Conservation (phyloP, 352 stramenopile species). For the Peronospora destructor region DNA sequence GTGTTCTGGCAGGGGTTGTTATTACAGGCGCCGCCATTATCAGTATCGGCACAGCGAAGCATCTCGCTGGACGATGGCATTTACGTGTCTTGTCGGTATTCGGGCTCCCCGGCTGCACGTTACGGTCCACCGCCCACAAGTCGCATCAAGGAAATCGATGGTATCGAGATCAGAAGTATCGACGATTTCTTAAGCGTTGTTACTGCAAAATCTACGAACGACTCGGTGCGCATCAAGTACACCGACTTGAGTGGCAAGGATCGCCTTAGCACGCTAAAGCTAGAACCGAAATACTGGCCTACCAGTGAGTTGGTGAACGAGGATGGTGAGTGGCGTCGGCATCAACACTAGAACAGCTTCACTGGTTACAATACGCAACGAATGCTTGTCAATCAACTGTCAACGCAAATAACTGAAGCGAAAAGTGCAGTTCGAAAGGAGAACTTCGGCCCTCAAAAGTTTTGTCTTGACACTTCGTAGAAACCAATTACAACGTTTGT, state of each 20-base stretch:
- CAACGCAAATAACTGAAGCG: neutral
- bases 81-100: constrained; percentile 85
- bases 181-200: constrained; percentile 86
- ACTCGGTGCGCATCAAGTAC: constrained; percentile 87
- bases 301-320: constrained; percentile 81
- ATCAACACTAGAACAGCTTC: constrained; percentile 28
- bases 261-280: constrained; percentile 82
- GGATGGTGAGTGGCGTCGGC: constrained; percentile 68
- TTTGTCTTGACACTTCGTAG: no score
- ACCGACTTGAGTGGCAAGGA: constrained; percentile 84
- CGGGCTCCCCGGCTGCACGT: constrained; percentile 80
- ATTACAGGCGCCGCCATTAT: constrained; percentile 82
- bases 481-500: no score
- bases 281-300: constrained; percentile 87
- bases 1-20: constrained; percentile 89
- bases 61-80: constrained; percentile 80
- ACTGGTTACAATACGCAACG: neutral
- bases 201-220: constrained; percentile 39
- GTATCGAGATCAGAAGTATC: constrained; percentile 77
- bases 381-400: constrained; percentile 1
- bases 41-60: constrained; percentile 76
- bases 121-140: constrained; percentile 84
- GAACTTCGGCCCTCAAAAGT: no score
- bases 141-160: constrained; percentile 89
- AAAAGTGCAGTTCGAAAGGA: no score